These are phyloP conservation scores for Narthecium ossifragum DNA, from an alignment of 106 monocot species.

Conservation along the genomic window DNA sequence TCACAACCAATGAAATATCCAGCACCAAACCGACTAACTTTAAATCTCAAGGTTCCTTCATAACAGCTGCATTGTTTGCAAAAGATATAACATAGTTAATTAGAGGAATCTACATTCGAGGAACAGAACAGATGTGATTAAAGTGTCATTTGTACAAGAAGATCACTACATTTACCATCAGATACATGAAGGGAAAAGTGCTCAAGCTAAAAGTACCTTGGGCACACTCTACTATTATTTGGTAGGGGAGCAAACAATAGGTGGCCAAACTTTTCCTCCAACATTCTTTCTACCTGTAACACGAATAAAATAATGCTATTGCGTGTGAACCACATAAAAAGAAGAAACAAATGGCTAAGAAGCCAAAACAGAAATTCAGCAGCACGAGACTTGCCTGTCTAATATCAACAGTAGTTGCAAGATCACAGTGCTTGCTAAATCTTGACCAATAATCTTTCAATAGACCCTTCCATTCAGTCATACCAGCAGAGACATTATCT, in stretches of 20 bases:
- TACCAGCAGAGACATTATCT: conserved; percentile 95
- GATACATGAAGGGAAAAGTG: neutral
- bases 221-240: conserved; percentile 56
- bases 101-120: too few relatives aligned
- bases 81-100: neutral
- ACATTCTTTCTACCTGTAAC: conserved; percentile 72
- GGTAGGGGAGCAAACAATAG: conserved; percentile 49
- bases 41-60: conserved; percentile 70
- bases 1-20: conserved; percentile 98
- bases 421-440: conserved; percentile 70
- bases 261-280: conserved; percentile 77
- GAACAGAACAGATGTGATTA: too few relatives aligned
- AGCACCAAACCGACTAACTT: conserved; percentile 86
- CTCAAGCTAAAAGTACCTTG: conserved; percentile 51
- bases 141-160: too few relatives aligned
- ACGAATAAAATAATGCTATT: neutral
- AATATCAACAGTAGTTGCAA: conserved; percentile 46
- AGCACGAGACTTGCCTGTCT: conserved; percentile 41
- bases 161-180: neutral
- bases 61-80: conserved; percentile 59
- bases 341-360: neutral
- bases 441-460: conserved; percentile 86
- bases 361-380: neutral
- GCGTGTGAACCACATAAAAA: neutral
- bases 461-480: conserved; percentile 92